Evolutionary conservation across 768 basidiomycete genomes (phyloP).

Genomic region (Roridomyces roridus): DNA sequence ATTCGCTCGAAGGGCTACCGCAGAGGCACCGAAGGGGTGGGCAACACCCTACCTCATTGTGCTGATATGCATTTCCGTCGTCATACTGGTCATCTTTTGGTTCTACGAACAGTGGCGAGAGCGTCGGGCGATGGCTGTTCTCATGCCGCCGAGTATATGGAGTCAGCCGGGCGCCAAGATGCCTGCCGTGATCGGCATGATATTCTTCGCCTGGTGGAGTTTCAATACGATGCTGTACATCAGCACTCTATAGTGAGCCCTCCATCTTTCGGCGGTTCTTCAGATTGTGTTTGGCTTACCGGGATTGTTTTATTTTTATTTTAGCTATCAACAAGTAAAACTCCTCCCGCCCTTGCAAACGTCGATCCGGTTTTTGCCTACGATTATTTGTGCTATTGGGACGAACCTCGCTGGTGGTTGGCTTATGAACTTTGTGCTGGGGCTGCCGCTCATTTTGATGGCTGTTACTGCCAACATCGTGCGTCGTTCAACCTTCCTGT

Average conservation of each 20-base stretch:
- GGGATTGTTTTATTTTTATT: neutral
- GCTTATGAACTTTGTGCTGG: neutral
- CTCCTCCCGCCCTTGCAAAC: neutral
- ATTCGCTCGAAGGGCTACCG: constrained; percentile 29
- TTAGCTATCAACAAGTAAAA: constrained; percentile 23
- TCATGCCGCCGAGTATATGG: constrained; percentile 36
- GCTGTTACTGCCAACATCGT: neutral
- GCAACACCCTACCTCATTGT: constrained; percentile 32
- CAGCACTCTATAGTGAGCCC: constrained; percentile 31
- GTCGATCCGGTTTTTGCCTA: neutral
- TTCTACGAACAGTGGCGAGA: constrained; percentile 6
- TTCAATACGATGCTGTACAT: constrained; percentile 37
- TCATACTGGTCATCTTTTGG: neutral
- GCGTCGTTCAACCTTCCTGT: neutral
- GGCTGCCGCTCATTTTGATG: neutral
- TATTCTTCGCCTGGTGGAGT: constrained; percentile 29
- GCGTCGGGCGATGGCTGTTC: constrained; percentile 20
- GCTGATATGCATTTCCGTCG: neutral
- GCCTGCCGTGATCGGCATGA: constrained; percentile 30
- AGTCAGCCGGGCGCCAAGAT: constrained; percentile 32
- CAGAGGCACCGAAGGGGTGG: constrained; percentile 34
- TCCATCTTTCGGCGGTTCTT: no score
- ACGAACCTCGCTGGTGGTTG: neutral
- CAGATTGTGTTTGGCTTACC: neutral
- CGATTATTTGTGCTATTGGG: neutral